Conservation (phyloP, 768 basidiomycete species). For the Podaxis carcinomalis region DNA sequence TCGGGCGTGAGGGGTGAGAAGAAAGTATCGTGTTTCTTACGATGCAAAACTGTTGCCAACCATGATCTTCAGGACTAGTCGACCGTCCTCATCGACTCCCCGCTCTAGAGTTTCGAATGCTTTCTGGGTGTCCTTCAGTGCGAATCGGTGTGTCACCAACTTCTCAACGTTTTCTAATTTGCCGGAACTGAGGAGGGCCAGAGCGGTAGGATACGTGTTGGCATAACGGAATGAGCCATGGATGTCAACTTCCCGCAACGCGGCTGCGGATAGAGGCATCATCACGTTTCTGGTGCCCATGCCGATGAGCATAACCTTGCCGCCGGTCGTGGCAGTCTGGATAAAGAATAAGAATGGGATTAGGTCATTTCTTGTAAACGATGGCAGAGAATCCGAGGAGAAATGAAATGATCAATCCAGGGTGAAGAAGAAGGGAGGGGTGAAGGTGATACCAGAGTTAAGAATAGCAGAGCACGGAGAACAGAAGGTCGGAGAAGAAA, state of each 20-base stretch:
- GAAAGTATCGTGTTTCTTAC: not conserved
- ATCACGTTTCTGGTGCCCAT: slow-evolving; percentile 87
- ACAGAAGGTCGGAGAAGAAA: not conserved
- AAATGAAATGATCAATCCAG: slow-evolving; percentile 14
- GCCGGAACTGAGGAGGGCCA: slow-evolving; percentile 69
- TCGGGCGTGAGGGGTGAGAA: not conserved
- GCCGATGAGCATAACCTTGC: slow-evolving; percentile 90
- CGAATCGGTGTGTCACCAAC: slow-evolving; percentile 77
- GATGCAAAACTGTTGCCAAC: slow-evolving; percentile 35
- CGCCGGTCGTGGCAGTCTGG: slow-evolving; percentile 79
- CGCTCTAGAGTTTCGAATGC: slow-evolving; percentile 81
- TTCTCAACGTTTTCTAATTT: slow-evolving; percentile 60
- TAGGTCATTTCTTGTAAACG: slow-evolving; percentile 2
- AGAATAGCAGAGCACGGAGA: slow-evolving; percentile 7
- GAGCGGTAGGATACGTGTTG: slow-evolving; percentile 86
- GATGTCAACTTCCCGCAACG: slow-evolving; percentile 88
- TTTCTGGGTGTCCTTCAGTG: slow-evolving; percentile 55
- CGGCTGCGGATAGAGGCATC: slow-evolving; percentile 81
- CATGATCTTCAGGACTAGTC: slow-evolving; percentile 89
- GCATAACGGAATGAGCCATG: slow-evolving; percentile 89
- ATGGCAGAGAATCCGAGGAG: not conserved
- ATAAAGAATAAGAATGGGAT: slow-evolving; percentile 9
- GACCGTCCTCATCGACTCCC: slow-evolving; percentile 76
- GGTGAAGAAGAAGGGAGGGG: not conserved
- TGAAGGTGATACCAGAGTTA: not conserved